These are phyloP conservation scores for Hibiscus mutabilis DNA, from an alignment of 345 rosid species.

Conservation along the genomic window DNA sequence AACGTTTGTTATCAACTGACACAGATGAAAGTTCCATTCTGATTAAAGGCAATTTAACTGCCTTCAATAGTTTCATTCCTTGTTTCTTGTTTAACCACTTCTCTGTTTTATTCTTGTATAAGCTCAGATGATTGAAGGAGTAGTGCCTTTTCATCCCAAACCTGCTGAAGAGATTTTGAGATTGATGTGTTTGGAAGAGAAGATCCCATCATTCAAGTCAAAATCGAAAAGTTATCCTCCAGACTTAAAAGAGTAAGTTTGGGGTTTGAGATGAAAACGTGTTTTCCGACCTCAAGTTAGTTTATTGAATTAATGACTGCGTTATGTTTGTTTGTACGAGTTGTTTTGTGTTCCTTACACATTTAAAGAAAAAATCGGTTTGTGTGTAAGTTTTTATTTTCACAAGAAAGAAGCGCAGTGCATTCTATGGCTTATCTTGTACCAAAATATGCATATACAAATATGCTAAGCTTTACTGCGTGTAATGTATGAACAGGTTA, in stretches of 20 bases:
- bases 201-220: conserved; percentile 60
- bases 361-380: neutral
- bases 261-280: neutral
- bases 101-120: conserved; percentile 13
- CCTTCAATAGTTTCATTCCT: neutral
- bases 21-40: neutral
- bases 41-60: neutral
- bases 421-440: neutral
- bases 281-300: neutral
- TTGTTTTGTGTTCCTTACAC: neutral
- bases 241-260: conserved; percentile 77
- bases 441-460: neutral
- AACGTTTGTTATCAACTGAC: neutral
- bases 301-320: neutral
- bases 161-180: conserved; percentile 57
- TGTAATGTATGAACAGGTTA: conserved; percentile 41
- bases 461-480: neutral
- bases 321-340: too few relatives aligned
- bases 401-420: neutral
- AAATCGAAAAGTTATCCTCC: conserved; percentile 66
- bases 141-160: conserved; percentile 62
- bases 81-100: conserved; percentile 5
- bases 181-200: conserved; percentile 59
- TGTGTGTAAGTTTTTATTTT: neutral
- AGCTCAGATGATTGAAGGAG: conserved; percentile 81